Evolutionary conservation across 139 green algal genomes (phyloP).

Genomic region (Closterium sp.): DNA sequence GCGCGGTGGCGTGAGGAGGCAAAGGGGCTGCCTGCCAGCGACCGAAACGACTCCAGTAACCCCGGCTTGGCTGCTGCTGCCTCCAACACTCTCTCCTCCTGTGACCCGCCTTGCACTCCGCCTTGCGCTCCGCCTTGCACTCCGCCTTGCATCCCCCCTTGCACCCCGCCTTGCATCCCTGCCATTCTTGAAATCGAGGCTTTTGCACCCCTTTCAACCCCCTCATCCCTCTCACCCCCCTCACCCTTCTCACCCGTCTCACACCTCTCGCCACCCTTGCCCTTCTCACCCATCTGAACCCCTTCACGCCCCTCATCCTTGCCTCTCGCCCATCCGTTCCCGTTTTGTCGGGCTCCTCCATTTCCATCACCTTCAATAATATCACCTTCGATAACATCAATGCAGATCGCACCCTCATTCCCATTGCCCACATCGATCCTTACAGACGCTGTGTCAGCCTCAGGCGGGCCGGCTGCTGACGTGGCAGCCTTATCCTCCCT

Average conservation of each 20-base stretch:
- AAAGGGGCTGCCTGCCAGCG: not conserved
- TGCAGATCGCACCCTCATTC: not conserved
- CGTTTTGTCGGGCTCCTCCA: not conserved
- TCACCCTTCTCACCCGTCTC: not conserved
- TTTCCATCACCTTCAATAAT: not conserved
- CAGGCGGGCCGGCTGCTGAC: not conserved
- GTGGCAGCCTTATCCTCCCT: not conserved
- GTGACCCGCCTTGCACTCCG: not conserved
- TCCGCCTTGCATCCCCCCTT: not conserved
- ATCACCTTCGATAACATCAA: not conserved
- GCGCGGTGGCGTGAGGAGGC: constrained; percentile 16
- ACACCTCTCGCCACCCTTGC: not conserved
- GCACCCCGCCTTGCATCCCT: no score
- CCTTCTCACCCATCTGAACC: not conserved
- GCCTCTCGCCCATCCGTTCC: not conserved
- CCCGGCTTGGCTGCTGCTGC: not conserved
- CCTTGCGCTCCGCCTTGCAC: not conserved
- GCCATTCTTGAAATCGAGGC: no score
- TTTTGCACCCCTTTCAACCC: not conserved
- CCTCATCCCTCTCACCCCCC: not conserved
- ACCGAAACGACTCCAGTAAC: not conserved
- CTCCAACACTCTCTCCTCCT: constrained; percentile 4
- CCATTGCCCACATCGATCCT: not conserved
- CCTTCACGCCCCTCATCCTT: not conserved
- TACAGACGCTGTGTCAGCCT: not conserved